These are phyloP conservation scores for Danielia reshetovae DNA, from an alignment of 805 yeast genomes.

Conservation along the genomic window DNA sequence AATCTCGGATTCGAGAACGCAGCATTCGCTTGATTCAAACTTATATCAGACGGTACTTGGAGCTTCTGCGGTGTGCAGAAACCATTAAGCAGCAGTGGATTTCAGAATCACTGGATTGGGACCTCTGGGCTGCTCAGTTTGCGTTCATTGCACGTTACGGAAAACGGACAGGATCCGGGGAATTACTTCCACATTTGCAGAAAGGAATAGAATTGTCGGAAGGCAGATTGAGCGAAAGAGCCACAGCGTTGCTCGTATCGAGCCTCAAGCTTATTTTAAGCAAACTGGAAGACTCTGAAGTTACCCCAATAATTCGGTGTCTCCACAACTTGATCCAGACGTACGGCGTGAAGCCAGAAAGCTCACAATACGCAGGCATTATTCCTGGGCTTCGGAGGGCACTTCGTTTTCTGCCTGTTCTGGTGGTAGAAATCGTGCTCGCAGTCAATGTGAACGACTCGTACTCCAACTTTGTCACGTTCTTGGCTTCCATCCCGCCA, in stretches of 20 bases:
- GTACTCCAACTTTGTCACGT: conserved; percentile 2
- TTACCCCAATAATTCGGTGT: not conserved
- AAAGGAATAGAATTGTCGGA: conserved; percentile 1
- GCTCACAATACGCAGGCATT: not conserved
- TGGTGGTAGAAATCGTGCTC: conserved; percentile 2
- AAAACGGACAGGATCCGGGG: conserved; percentile 1
- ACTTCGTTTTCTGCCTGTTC: not conserved
- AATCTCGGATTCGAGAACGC: conserved; percentile 43
- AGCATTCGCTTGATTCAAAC: conserved; percentile 52
- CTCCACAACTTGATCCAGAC: not conserved
- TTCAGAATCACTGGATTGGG: conserved; percentile 8
- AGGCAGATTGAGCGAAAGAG: not conserved
- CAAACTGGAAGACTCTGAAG: conserved; percentile 1
- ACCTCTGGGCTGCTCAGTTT: conserved; percentile 20
- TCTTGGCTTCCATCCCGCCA: no score
- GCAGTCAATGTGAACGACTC: conserved; percentile 6
- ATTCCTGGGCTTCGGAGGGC: not conserved
- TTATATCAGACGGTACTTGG: conserved; percentile 39
- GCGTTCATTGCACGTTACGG: conserved; percentile 16
- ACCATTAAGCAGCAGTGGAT: conserved; percentile 16
- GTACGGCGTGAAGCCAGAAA: not conserved
- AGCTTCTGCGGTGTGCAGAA: conserved; percentile 23
- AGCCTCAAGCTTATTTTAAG: conserved; percentile 4
- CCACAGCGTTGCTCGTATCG: conserved; percentile 5
- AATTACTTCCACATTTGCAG: not conserved